Evolutionary conservation across 2,329 filamentous ascomycete species (phyloP).

Genomic region (Fusarium fracticaudum): DNA sequence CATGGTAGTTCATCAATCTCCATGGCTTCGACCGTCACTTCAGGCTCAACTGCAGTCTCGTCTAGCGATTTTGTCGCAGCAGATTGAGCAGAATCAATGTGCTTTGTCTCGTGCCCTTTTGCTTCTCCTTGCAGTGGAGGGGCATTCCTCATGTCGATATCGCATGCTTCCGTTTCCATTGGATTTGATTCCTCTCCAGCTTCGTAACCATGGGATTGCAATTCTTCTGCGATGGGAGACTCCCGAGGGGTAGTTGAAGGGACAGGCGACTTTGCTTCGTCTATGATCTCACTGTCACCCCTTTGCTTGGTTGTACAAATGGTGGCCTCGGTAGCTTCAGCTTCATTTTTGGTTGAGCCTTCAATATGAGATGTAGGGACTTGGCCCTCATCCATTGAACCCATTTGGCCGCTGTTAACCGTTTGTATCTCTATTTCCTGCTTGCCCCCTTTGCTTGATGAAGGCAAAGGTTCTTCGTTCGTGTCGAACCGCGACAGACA

Average conservation of each 20-base stretch:
- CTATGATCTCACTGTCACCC: not conserved
- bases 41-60: not conserved
- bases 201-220: not conserved
- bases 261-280: constrained; percentile 3
- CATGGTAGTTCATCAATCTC: constrained; percentile 30
- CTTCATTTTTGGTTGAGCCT: constrained; percentile 12
- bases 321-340: not conserved
- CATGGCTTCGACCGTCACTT: constrained; percentile 31
- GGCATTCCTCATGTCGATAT: constrained; percentile 8
- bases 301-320: not conserved
- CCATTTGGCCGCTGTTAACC: not conserved
- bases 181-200: not conserved
- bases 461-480: not conserved
- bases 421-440: not conserved
- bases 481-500: not conserved
- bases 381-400: not conserved
- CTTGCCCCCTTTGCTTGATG: not conserved
- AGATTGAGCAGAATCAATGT: not conserved
- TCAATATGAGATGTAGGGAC: not conserved
- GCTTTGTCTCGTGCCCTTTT: not conserved
- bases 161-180: not conserved
- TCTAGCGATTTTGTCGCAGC: not conserved
- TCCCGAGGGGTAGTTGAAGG: not conserved
- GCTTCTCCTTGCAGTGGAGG: not conserved
- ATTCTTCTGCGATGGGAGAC: not conserved